Evolutionary conservation across 805 yeast genomes (phyloP).

Genomic region (Myxozyma geophila): DNA sequence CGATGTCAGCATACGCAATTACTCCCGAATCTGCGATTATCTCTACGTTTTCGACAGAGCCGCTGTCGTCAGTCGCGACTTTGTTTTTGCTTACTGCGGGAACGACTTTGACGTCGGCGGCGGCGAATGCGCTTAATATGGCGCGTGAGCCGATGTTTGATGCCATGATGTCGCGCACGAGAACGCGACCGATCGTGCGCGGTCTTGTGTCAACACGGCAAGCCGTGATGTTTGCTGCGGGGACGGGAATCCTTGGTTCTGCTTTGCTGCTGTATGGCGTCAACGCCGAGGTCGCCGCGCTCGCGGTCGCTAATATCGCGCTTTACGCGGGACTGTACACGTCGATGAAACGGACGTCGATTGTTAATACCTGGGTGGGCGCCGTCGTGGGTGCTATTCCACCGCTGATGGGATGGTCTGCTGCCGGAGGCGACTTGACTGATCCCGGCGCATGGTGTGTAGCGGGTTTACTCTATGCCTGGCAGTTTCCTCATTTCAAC

Average conservation of each 20-base stretch:
- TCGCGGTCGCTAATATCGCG: slow-evolving; percentile 81
- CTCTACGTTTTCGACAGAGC: slow-evolving; percentile 4
- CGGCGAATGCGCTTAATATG: slow-evolving; percentile 97
- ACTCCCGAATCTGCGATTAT: slow-evolving; percentile 67
- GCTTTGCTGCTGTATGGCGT: slow-evolving; percentile 75
- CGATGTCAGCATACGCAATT: slow-evolving; percentile 91
- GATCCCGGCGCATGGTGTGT: slow-evolving; percentile 92
- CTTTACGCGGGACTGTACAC: slow-evolving; percentile 92
- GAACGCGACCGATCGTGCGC: slow-evolving; percentile 85
- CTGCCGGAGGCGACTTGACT: slow-evolving; percentile 61
- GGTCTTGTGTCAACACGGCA: slow-evolving; percentile 75
- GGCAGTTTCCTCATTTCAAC: slow-evolving; percentile 99
- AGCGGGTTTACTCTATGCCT: slow-evolving; percentile 86
- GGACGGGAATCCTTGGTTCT: slow-evolving; percentile 73
- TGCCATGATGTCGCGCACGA: slow-evolving; percentile 82
- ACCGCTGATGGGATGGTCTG: slow-evolving; percentile 99
- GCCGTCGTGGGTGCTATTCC: slow-evolving; percentile 99
- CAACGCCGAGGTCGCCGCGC: slow-evolving; percentile 76
- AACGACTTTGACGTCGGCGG: slow-evolving; percentile 84
- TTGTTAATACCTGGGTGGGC: slow-evolving; percentile 96
- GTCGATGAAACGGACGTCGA: slow-evolving; percentile 80
- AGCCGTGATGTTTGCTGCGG: slow-evolving; percentile 79
- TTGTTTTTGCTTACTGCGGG: slow-evolving; percentile 78
- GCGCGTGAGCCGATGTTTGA: slow-evolving; percentile 94
- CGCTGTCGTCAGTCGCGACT: slow-evolving; percentile 47